Conservation (phyloP, 352 stramenopile species). For the Pythium plurisporium region DNA sequence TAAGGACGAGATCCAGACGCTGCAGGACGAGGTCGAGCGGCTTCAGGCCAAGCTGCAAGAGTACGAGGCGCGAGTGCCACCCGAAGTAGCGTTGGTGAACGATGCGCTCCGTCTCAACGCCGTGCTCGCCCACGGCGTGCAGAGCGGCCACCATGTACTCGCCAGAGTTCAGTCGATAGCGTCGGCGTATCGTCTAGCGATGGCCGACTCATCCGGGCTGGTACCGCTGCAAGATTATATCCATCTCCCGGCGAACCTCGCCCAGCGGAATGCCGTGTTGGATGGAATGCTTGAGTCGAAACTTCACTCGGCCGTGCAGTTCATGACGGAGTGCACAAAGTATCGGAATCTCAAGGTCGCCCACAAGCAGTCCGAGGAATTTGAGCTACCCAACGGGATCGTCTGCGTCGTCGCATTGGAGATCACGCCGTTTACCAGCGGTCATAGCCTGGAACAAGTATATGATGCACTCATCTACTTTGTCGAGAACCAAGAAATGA, state of each 20-base stretch:
- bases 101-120: no score
- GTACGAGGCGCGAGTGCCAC: no score
- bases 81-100: no score
- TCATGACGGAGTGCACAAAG: conserved; percentile 9
- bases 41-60: no score
- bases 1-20: conserved; percentile 13
- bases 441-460: conserved; percentile 14
- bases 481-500: conserved; percentile 16
- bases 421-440: conserved; percentile 7
- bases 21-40: background rate
- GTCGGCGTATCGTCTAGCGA: no score
- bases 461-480: conserved; percentile 16
- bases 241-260: background rate
- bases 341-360: background rate
- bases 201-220: no score
- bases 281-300: background rate
- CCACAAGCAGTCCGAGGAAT: conserved; percentile 5
- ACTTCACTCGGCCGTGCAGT: background rate
- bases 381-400: conserved; percentile 1
- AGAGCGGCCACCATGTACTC: no score
- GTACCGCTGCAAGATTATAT: background rate
- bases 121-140: no score
- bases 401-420: conserved; percentile 1
- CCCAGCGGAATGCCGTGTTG: background rate
- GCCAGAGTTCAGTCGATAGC: no score